Conservation (phyloP, 768 basidiomycete genomes). For the Russula sp. region DNA sequence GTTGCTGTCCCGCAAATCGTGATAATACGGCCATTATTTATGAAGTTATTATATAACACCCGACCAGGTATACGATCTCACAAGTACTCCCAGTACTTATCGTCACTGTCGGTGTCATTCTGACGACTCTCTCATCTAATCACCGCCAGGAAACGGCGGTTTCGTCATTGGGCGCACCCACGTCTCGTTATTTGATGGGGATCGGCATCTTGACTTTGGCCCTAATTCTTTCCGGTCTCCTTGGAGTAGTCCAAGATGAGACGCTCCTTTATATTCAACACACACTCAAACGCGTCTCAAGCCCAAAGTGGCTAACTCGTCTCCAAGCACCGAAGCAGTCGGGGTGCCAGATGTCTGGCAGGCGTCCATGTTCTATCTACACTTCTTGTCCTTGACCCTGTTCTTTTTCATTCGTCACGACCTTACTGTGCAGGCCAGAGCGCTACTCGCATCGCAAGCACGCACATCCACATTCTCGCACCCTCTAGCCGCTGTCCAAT, state of each 20-base stretch:
- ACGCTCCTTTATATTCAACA: conserved; percentile 55
- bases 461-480: conserved; percentile 15
- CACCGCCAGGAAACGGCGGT: conserved; percentile 11
- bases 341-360: conserved; percentile 52
- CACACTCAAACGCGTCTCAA: background rate
- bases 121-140: conserved; percentile 77
- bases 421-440: conserved; percentile 47
- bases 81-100: conserved; percentile 77
- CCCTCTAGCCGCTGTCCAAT: conserved; percentile 30
- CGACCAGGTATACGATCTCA: conserved; percentile 50
- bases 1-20: conserved; percentile 62
- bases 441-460: conserved; percentile 33
- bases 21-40: conserved; percentile 31
- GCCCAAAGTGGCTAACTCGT: conserved; percentile 27
- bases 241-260: conserved; percentile 83
- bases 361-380: conserved; percentile 90
- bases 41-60: conserved; percentile 22
- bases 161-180: conserved; percentile 30
- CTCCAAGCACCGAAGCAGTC: background rate
- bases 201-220: conserved; percentile 73
- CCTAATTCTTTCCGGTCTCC: conserved; percentile 72
- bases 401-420: conserved; percentile 60
- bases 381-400: conserved; percentile 75
- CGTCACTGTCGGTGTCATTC: conserved; percentile 73
- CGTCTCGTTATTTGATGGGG: conserved; percentile 59